Evolutionary conservation across 176 grass and related monocot species (phyloP).

Genomic region (Melocanna baccifera): DNA sequence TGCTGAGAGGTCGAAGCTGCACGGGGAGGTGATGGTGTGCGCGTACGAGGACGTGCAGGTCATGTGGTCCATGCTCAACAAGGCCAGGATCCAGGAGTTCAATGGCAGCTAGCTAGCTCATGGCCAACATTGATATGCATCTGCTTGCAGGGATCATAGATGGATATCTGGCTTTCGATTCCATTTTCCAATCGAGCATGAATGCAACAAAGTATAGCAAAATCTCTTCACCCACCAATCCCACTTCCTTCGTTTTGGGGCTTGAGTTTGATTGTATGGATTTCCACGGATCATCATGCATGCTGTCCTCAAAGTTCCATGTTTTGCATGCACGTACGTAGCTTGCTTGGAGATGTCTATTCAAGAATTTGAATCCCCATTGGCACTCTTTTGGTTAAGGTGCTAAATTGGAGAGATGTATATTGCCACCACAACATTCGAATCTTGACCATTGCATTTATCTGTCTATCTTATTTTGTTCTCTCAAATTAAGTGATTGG

Average conservation of each 20-base stretch:
- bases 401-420: constrained; percentile 36
- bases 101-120: constrained; percentile 31
- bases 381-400: constrained; percentile 7
- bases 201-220: neutral
- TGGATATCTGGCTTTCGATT: neutral
- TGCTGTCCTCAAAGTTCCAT: neutral
- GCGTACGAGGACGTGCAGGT: constrained; percentile 70
- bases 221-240: neutral
- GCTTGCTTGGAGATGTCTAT: neutral
- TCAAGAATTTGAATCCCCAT: constrained; percentile 30
- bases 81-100: constrained; percentile 44
- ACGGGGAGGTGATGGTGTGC: constrained; percentile 78
- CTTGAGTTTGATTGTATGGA: neutral
- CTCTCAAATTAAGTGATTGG: neutral
- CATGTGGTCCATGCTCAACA: constrained; percentile 85
- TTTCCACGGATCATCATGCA: neutral
- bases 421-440: neutral
- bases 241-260: neutral
- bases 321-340: constrained; percentile 4
- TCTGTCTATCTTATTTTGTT: neutral
- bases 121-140: constrained; percentile 10
- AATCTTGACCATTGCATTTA: neutral
- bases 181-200: neutral
- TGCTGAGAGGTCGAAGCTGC: constrained; percentile 46
- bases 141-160: neutral